Evolutionary conservation across 495 filamentous ascomycete genomes (phyloP), one percentile per base, ranked within the genome.

Genomic region (Penicillium cosmopolitanum): DNA sequence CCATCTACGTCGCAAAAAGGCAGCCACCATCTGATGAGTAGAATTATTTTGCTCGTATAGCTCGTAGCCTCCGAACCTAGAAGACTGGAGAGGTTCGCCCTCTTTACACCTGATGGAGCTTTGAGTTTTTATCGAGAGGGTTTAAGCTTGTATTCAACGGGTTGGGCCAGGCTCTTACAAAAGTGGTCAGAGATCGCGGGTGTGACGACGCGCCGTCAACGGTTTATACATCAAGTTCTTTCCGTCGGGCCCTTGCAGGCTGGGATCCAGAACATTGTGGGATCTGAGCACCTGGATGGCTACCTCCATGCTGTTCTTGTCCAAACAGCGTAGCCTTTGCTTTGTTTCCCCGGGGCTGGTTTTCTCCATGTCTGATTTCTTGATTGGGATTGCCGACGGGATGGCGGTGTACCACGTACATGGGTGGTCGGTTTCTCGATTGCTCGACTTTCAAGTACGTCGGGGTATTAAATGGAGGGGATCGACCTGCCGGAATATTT

Each of bases 161-260:
- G 50, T 44, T 54, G 34, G 33, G 19, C 13, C 10, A 56, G 47
- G 10, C 36, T 50, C 48, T 23, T 48, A 50, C 21, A 31, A 36
- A 40, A 51, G 51, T 50, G 42, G 42, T 23, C 46, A 51, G 53
- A 44, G 33, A 40, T 58, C 23, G 58, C 62, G 57, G 65, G 61
- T 67, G 61, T 67, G 56, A 69, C 64, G 6, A 47, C 46, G 44
- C 51, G 42, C 55, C 60, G 64, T 69, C 63, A 65, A 70, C 64
- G 63, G 55, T 62, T 66, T 73, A 71, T 70, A 69, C 68, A 69
- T 63, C 67, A 62, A 68, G 59, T 64, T 51, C 53, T 43, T 69
- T 63, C 67, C 67, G 64, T 56, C 75, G 75, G 75, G 68, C 67
- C 70, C 73, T 77, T 77, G 73, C 75, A 77, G 73, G 31, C 47